These are phyloP conservation scores for Schizonepeta tenuifolia DNA, from an alignment of 257 asterid species.

Conservation along the genomic window DNA sequence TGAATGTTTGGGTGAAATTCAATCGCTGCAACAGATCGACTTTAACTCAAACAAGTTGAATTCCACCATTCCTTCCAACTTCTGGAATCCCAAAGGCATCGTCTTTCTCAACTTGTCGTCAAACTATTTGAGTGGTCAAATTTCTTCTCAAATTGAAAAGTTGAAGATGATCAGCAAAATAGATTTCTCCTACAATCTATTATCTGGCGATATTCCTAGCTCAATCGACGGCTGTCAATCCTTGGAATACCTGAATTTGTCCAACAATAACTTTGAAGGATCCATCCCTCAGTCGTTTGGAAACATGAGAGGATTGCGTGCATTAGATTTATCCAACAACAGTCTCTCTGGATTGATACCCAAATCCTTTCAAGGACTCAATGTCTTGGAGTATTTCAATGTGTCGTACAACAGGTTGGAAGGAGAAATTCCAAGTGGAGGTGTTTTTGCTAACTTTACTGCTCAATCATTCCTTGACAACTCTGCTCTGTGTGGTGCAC, in stretches of 20 bases:
- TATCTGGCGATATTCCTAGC: constrained; percentile 4
- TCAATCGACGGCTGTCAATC: not conserved
- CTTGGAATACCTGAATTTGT: constrained; percentile 1
- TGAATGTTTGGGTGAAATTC: constrained; percentile 23
- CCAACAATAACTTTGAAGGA: constrained; percentile 31
- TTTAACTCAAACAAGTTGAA: constrained; percentile 32
- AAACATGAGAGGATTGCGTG: not conserved
- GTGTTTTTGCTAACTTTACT: constrained; percentile 32
- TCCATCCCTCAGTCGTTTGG: not conserved
- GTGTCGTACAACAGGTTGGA: constrained; percentile 37
- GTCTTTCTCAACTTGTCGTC: constrained; percentile 31
- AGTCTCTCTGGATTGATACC: constrained; percentile 24
- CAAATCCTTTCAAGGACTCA: not conserved
- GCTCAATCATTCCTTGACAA: constrained; percentile 36
- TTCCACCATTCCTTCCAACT: constrained; percentile 19
- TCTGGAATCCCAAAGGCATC: constrained; percentile 36
- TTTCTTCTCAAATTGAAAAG: constrained; percentile 33
- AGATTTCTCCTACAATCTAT: constrained; percentile 5
- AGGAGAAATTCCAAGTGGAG: constrained; percentile 42
- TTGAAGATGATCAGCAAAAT: not conserved
- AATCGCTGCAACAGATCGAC: not conserved
- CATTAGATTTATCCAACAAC: not conserved
- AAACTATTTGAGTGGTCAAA: constrained; percentile 33
- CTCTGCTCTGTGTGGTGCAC: constrained; percentile 37
- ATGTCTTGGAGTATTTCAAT: not conserved